A percentile compares a stretch with the other conserved stretches of the same genome.
phyloP scores from a whole-genome alignment of 192 early-diverging fungal genomes.

The Coemansia sp. region DNA sequence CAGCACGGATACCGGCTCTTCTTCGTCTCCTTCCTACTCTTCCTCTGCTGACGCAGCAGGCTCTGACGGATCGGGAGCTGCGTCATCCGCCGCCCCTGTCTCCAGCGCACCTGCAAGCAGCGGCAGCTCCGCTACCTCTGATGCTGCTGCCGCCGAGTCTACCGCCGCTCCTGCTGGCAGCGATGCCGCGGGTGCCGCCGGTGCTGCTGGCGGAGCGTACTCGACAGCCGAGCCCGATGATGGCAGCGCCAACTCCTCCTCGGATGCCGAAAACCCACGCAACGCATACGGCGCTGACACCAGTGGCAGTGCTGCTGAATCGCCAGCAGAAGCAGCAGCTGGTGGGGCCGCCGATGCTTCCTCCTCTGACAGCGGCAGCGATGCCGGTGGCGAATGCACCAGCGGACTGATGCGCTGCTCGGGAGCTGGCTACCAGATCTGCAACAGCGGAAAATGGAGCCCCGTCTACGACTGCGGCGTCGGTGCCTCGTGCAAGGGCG shows the following conservation, averaged over 20 bases:
- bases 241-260: not conserved
- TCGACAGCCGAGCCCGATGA: not conserved
- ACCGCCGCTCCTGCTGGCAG: not conserved
- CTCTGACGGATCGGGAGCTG: not conserved
- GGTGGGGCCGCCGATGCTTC: not conserved
- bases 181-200: not conserved
- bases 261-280: conserved; percentile 1
- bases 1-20: conserved; percentile 5
- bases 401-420: conserved; percentile 32
- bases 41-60: conserved; percentile 1
- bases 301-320: not conserved
- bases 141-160: not conserved
- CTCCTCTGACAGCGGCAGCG: not conserved
- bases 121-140: not conserved
- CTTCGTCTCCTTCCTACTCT: not conserved
- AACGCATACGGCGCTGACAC: not conserved
- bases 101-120: conserved; percentile 9
- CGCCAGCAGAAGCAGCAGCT: not conserved
- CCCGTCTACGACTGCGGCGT: conserved; percentile 26
- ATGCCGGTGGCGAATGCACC: conserved; percentile 8
- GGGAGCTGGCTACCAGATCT: conserved; percentile 33
- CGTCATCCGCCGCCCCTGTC: conserved; percentile 9
- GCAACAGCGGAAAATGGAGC: conserved; percentile 30
- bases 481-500: conserved; percentile 31
- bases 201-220: not conserved